These are phyloP conservation scores for Hemileia vastatrix DNA, from an alignment of 1,284 basidiomycete genomes.

Conservation along the genomic window DNA sequence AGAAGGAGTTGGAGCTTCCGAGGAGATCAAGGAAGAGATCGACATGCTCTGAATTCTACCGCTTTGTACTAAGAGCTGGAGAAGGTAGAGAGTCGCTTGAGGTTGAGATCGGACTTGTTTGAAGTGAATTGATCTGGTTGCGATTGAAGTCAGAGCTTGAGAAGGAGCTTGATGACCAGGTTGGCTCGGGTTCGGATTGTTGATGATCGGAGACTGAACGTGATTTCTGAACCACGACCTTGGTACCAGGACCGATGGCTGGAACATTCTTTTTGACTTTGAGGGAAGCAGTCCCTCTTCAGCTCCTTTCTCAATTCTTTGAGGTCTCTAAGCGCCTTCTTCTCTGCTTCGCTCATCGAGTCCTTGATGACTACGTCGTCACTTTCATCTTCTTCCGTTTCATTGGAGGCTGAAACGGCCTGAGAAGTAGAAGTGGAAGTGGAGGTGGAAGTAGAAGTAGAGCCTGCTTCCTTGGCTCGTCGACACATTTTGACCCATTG, in stretches of 20 bases:
- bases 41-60: no score
- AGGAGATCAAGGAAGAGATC: no score
- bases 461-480: conserved; percentile 19
- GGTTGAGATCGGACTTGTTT: neutral
- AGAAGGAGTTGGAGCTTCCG: no score
- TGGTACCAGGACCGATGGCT: neutral
- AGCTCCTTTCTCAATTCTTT: neutral
- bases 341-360: neutral
- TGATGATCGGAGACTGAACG: neutral
- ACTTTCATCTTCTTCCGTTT: neutral
- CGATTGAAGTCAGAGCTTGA: neutral
- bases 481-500: conserved; percentile 28
- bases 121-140: neutral
- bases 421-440: no score
- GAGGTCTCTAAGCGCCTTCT: neutral
- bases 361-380: neutral
- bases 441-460: no score
- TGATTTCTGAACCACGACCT: neutral
- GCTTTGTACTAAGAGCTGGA: no score
- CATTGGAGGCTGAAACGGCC: no score
- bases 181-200: no score
- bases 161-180: neutral
- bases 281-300: neutral
- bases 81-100: neutral
- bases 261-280: neutral